Conservation (phyloP, 2,329 filamentous ascomycete genomes). For the Cryphonectria carpinicola region DNA sequence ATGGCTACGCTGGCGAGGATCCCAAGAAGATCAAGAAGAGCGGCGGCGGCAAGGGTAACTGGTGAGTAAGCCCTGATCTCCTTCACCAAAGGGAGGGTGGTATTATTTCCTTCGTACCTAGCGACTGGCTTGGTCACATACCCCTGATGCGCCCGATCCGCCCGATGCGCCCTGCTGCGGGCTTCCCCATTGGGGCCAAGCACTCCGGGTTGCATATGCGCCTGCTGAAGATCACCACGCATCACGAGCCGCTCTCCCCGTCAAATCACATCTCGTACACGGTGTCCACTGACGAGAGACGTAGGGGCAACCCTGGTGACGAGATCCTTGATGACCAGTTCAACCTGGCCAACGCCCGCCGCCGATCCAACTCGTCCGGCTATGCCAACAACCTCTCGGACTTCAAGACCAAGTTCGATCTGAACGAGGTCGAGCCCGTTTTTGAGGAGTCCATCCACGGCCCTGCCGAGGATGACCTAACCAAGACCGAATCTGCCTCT, state of each 20-base stretch:
- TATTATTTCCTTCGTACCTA: neutral
- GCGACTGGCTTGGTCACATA: neutral
- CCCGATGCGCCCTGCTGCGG: neutral
- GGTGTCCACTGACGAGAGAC: conserved; percentile 21
- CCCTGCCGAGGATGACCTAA: conserved; percentile 59
- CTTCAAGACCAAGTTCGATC: conserved; percentile 97
- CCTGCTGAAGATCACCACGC: neutral
- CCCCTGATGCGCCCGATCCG: neutral
- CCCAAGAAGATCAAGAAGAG: conserved; percentile 98
- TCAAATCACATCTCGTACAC: neutral
- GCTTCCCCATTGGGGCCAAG: neutral
- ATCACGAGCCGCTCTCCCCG: neutral
- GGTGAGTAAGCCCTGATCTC: conserved; percentile 60
- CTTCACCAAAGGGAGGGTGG: neutral
- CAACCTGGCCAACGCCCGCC: conserved; percentile 82
- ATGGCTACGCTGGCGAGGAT: conserved; percentile 77
- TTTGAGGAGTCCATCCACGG: conserved; percentile 88
- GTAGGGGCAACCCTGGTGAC: conserved; percentile 80
- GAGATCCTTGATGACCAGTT: conserved; percentile 85
- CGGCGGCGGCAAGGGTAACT: conserved; percentile 89
- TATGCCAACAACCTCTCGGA: conserved; percentile 71
- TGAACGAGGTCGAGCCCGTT: conserved; percentile 84
- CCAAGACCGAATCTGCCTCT: conserved; percentile 63
- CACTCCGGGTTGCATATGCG: conserved; percentile 7
- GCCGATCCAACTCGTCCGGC: conserved; percentile 88